Conservation (phyloP, 208 protist species). For the Trichomonas gallinae region DNA sequence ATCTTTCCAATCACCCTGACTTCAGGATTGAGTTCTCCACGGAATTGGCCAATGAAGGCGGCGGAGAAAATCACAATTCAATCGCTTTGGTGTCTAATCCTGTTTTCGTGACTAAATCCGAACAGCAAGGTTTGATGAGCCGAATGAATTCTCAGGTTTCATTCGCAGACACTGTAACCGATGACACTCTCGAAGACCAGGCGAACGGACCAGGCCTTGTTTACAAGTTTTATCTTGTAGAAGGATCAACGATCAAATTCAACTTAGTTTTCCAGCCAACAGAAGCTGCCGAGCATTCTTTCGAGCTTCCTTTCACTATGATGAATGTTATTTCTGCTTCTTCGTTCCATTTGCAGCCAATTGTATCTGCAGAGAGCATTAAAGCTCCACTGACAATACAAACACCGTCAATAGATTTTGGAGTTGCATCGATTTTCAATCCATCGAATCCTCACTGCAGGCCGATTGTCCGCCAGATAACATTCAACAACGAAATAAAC, state of each 20-base stretch:
- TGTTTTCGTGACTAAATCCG: neutral
- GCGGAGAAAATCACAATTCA: neutral
- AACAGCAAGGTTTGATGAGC: neutral
- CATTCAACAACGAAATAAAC: neutral
- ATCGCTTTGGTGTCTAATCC: neutral
- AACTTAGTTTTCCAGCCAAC: neutral
- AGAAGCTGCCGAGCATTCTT: neutral
- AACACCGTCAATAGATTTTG: neutral
- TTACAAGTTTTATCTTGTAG: neutral
- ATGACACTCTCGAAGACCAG: too few species aligned
- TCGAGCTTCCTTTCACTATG: slow-evolving; percentile 12
- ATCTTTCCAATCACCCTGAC: neutral
- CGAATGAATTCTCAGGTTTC: neutral
- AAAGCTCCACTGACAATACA: neutral
- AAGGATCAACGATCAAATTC: neutral
- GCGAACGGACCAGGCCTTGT: neutral
- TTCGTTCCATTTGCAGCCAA: slow-evolving; percentile 14
- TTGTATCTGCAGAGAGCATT: neutral
- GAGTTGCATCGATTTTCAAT: neutral
- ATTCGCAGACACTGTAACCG: neutral
- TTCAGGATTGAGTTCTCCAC: neutral
- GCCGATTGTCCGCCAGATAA: neutral
- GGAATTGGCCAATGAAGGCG: neutral
- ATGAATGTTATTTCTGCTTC: neutral
- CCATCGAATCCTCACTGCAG: neutral